Evolutionary conservation across 768 basidiomycete genomes (phyloP).

Genomic region (Lactarius evosmus): DNA sequence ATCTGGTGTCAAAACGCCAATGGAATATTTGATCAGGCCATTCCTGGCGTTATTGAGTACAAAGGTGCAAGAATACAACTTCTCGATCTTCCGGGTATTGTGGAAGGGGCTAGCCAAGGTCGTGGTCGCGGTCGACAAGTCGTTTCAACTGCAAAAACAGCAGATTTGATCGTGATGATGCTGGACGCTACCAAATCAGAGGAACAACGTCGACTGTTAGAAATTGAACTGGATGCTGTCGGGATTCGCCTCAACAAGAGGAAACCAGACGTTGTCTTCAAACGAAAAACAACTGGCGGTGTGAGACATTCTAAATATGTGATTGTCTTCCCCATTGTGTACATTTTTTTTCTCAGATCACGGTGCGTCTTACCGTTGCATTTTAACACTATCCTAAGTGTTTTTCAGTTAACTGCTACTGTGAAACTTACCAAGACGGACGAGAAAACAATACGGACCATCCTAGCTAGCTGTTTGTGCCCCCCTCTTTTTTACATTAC

Average conservation of each 20-base stretch:
- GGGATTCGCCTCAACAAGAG: slow-evolving; percentile 91
- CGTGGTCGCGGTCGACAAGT: slow-evolving; percentile 95
- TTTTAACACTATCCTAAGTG: slow-evolving; percentile 13
- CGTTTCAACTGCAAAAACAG: slow-evolving; percentile 61
- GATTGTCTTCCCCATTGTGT: slow-evolving; percentile 15
- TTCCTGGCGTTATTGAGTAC: slow-evolving; percentile 96
- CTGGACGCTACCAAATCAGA: slow-evolving; percentile 90
- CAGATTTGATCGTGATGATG: slow-evolving; percentile 89
- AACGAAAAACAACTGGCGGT: slow-evolving; percentile 87
- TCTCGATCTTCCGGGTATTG: slow-evolving; percentile 93
- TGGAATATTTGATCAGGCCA: slow-evolving; percentile 52
- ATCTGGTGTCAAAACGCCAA: neutral
- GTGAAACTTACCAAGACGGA: slow-evolving; percentile 94
- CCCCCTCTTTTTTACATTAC: neutral
- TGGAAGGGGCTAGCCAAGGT: slow-evolving; percentile 88
- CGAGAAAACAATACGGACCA: slow-evolving; percentile 90
- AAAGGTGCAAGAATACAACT: slow-evolving; percentile 92
- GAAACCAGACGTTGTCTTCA: slow-evolving; percentile 94
- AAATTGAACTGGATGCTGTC: slow-evolving; percentile 93
- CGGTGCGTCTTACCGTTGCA: slow-evolving; percentile 42
- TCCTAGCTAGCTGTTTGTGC: slow-evolving; percentile 77
- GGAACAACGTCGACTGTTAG: slow-evolving; percentile 83
- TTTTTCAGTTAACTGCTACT: slow-evolving; percentile 71
- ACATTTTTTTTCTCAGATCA: slow-evolving; percentile 52
- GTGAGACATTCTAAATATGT: slow-evolving; percentile 44